These are phyloP conservation scores for Ricinus communis DNA, from an alignment of 345 rosid genomes.

Conservation along the genomic window DNA sequence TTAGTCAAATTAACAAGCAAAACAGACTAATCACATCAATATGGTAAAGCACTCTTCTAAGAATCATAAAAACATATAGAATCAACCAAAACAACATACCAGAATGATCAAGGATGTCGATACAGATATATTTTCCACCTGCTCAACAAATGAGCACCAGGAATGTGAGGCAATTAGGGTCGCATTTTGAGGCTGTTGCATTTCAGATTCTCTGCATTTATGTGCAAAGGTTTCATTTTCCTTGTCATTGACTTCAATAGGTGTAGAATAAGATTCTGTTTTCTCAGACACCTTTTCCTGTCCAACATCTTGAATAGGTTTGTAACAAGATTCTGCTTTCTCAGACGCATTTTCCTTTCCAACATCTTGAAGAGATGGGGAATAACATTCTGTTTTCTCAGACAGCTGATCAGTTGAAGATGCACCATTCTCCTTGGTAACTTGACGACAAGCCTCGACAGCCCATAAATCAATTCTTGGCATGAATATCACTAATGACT, in stretches of 20 bases:
- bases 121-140: conserved; percentile 71
- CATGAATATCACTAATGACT: conserved; percentile 70
- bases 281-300: conserved; percentile 19
- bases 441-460: conserved; percentile 43
- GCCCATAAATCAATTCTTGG: conserved; percentile 98
- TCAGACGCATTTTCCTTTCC: conserved; percentile 13
- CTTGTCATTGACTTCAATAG: conserved; percentile 21
- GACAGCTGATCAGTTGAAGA: too few relatives aligned
- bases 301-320: conserved; percentile 20
- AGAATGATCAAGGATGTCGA: conserved; percentile 79
- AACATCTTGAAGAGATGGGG: conserved; percentile 18
- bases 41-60: neutral
- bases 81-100: conserved; percentile 41
- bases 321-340: conserved; percentile 33
- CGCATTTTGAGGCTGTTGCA: conserved; percentile 23
- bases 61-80: conserved; percentile 1
- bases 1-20: neutral
- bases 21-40: neutral
- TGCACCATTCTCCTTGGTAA: conserved; percentile 29
- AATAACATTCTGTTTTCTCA: conserved; percentile 35
- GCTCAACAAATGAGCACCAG: conserved; percentile 89
- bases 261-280: conserved; percentile 32
- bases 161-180: conserved; percentile 51
- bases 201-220: conserved; percentile 33
- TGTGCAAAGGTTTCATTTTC: conserved; percentile 15